Base-by-base conservation (phyloP, 202 grass and related monocot species). In the Setaria viridis region DNA sequence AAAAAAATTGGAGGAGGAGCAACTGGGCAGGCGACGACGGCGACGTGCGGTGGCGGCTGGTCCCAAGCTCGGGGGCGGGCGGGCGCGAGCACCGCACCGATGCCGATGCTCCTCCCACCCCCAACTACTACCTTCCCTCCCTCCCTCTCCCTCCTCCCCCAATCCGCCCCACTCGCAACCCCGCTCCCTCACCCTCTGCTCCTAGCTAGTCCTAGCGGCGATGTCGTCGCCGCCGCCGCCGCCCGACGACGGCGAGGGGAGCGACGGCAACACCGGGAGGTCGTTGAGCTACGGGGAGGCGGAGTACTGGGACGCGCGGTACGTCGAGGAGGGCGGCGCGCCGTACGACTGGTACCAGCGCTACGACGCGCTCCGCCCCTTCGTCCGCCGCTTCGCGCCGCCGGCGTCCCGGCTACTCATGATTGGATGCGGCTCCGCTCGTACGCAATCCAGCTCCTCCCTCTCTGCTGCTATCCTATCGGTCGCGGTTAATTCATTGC, bases 271-370 rank as follows among this genome's bases (percentile, higher is more conserved):
- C 29, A 41, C 39, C 15, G 57, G 69, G 47, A 78, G 57, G 63
- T 68, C 60, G 64, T 82, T 82, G 51, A 83, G 89, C 80, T 99
- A 99, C 60, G 93, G 91, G n/a, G 88, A 93, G 80, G 90, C 93
- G 41, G 81, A 86, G 77, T 96, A 99, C 87, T 99, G 96, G 96
- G 93, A 99, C 84, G 91, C 86, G 51, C 93, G 96, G 45, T 99
- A 99, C 88, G 86, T 93, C 76, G 96, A 95, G 83, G 96, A 99
- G 65, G 91, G 93, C 62, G 86, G 85, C 57, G 82, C 90, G 16
- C 76, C 93, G 76, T 99, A 94, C 89, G 96, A 99, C 79, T 99
- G 96, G 96, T 99, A 99, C 88, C 96, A 99, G 90, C 91, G 96
- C 67, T 99, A 99, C 88, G 83, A 90, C 60, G 96, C 93, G 37